Evolutionary conservation across 2,329 filamentous ascomycete species (phyloP).

Genomic region (Verticillium isaacii): DNA sequence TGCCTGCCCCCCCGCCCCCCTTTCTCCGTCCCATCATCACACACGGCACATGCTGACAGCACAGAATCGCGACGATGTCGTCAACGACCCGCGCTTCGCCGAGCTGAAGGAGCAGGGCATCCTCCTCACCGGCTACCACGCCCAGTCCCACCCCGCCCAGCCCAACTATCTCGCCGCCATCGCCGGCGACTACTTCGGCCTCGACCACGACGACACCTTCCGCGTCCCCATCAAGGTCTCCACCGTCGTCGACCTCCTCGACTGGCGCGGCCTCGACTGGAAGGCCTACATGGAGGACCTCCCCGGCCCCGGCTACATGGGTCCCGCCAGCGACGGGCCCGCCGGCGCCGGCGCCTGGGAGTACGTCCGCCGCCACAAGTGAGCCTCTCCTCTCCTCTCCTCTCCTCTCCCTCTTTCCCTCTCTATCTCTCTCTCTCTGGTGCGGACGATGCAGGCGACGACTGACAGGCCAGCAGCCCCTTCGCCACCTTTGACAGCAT

Average conservation of each 20-base stretch:
- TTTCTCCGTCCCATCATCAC: neutral
- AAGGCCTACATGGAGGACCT: constrained; percentile 28
- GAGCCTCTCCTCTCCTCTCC: neutral
- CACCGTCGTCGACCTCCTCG: constrained; percentile 28
- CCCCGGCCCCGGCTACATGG: constrained; percentile 36
- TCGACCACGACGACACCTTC: constrained; percentile 39
- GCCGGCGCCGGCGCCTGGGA: constrained; percentile 22
- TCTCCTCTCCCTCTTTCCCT: constrained; percentile 1
- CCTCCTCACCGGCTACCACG: constrained; percentile 37
- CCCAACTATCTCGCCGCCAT: constrained; percentile 43
- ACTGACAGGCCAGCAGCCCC: constrained; percentile 26
- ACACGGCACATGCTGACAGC: neutral
- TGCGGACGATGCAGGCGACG: constrained; percentile 5
- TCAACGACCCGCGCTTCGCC: constrained; percentile 30
- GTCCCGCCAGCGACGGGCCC: constrained; percentile 25
- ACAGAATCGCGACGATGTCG: constrained; percentile 38
- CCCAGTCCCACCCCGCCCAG: constrained; percentile 40
- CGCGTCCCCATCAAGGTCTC: constrained; percentile 36
- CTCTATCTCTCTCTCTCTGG: neutral
- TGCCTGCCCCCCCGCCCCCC: neutral
- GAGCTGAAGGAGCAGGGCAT: constrained; percentile 38
- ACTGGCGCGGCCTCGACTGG: constrained; percentile 23
- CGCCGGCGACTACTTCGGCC: constrained; percentile 42
- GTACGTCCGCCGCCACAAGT: constrained; percentile 16
- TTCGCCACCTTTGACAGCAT: constrained; percentile 38